Base-by-base conservation (phyloP, 805 yeast species). In the Candida vartiovaarae region DNA sequence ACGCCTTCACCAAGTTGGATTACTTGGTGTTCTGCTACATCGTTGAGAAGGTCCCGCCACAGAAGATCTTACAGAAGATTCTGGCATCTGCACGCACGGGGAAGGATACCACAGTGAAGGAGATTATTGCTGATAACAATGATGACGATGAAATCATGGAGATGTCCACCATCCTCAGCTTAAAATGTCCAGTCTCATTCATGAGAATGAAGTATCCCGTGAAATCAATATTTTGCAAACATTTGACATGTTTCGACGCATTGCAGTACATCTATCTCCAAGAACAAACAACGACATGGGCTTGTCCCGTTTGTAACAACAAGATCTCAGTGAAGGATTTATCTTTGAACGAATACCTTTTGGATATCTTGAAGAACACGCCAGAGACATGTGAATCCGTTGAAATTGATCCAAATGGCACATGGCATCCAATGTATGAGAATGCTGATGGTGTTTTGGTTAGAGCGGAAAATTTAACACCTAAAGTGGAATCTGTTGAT, bases 241-340 rank as follows among this genome's bases (percentile, higher is more conserved):
- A 93, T 63, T 65, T 88, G 11, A 91, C 85, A 55, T 90, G 98
- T 59, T 87, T 90, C 60, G 99, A 93, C 63, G 90, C 86, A 0
- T 61, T 71, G 32, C 76, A 85, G 36, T 93, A 76, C 57, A 53
- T 93, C 8, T 76, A 78, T 55, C 70, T 89, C 36, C 98, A 91
- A 60, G 70, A 71, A 43, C 91, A 84, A 57, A 77, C 84, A 0
- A 84, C 96, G 0, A 76, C 85, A 0, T 91, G 97, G 97, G 66
- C 66, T 41, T 93, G 99, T 57, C 96, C 97, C 0, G 72, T 87
- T 4, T 93, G 99, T 59, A 75, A 75, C 48, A 66, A 63, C 5
- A 57, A 57, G 3, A 64, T 87, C 3, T 63, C 68, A 2, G 65
- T 80, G 11, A 72, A 73, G 11, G 82, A 81, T 48, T 59, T 93